Evolutionary conservation across 768 basidiomycete genomes (phyloP).

Genomic region (Glaciozyma martinii): DNA sequence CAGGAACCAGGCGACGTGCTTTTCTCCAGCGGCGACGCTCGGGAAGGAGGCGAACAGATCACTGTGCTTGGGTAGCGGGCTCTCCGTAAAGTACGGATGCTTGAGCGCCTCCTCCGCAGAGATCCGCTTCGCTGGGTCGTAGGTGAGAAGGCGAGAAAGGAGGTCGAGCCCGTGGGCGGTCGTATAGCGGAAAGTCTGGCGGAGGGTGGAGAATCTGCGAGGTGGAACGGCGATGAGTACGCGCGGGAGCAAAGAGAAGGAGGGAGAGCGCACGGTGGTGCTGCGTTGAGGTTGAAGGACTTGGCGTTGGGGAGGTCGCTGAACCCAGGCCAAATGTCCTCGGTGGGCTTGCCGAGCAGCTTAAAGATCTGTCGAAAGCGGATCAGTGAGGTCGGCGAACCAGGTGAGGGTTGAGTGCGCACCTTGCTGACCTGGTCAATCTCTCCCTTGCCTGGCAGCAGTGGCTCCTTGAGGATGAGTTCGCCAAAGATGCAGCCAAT

Average conservation of each 20-base stretch:
- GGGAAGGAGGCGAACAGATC: constrained; percentile 94
- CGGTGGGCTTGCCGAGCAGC: constrained; percentile 85
- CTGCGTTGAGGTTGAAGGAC: constrained; percentile 49
- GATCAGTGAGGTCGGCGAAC: background rate
- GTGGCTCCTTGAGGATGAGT: constrained; percentile 82
- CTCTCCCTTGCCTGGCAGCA: constrained; percentile 96
- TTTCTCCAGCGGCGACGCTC: constrained; percentile 57
- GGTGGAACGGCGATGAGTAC: background rate
- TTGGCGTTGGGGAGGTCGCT: constrained; percentile 68
- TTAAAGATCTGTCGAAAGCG: constrained; percentile 61
- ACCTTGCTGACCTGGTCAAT: constrained; percentile 78
- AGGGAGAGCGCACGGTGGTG: constrained; percentile 34
- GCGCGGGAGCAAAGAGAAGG: background rate
- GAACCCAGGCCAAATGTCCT: constrained; percentile 77
- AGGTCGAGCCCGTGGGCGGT: constrained; percentile 77
- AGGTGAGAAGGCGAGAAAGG: constrained; percentile 67
- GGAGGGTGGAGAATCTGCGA: constrained; percentile 47
- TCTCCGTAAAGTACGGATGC: constrained; percentile 77
- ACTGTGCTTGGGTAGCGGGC: constrained; percentile 89
- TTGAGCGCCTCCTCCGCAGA: constrained; percentile 79
- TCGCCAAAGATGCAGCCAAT: constrained; percentile 98
- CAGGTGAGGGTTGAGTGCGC: constrained; percentile 13
- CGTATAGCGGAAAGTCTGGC: constrained; percentile 77
- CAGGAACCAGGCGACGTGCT: background rate
- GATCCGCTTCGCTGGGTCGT: constrained; percentile 79